Conservation (phyloP, 495 filamentous ascomycete species). For the Tuber borchii region DNA sequence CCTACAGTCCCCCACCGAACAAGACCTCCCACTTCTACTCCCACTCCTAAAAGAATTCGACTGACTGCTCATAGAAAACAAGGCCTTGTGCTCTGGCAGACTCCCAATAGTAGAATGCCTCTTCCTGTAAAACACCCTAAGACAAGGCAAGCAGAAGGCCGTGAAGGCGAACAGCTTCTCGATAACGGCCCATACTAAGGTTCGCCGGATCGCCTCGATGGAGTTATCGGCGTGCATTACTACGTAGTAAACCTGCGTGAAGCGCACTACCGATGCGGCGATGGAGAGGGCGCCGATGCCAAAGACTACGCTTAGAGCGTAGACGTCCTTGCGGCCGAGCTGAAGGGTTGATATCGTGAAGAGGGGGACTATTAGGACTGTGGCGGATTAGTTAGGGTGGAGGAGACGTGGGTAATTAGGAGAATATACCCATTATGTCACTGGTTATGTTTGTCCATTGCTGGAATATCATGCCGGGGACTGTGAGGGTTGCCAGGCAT, state of each 20-base stretch:
- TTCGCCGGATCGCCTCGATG: conserved; percentile 22
- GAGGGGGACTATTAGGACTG: conserved; percentile 26
- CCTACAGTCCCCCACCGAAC: not conserved
- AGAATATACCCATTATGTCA: conserved; percentile 23
- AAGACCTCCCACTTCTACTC: not conserved
- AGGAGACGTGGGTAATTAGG: not conserved
- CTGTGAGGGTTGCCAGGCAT: conserved; percentile 28
- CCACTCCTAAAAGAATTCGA: not conserved
- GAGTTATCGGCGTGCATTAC: conserved; percentile 24
- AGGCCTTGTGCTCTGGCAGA: not conserved
- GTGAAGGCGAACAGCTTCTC: conserved; percentile 33
- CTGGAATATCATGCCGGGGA: conserved; percentile 27
- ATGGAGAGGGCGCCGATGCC: conserved; percentile 24
- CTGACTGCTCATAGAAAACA: not conserved
- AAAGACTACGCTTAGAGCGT: conserved; percentile 24
- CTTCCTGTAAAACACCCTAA: conserved; percentile 24
- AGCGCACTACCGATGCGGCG: conserved; percentile 24
- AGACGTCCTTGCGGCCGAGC: conserved; percentile 25
- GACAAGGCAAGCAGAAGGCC: conserved; percentile 27
- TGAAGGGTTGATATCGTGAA: conserved; percentile 28
- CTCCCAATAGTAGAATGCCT: conserved; percentile 4
- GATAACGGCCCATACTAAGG: conserved; percentile 28
- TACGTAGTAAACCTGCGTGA: conserved; percentile 31
- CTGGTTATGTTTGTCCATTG: conserved; percentile 33
- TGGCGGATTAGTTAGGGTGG: not conserved